Base-by-base conservation (phyloP, 2,329 filamentous ascomycete genomes). In the Ascochyta koolunga region DNA sequence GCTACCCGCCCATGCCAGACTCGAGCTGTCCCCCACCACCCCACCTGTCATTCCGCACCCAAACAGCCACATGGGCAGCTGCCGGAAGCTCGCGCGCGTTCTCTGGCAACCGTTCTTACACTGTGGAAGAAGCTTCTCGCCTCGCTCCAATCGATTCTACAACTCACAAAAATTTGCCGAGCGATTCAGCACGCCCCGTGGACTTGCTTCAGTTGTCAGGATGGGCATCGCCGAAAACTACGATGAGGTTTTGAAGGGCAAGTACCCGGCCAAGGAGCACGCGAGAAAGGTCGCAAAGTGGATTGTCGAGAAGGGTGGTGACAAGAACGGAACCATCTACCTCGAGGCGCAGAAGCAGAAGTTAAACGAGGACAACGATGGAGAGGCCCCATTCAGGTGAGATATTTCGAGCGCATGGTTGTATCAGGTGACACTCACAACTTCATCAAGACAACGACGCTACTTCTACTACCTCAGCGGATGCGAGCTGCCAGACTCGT, bases 381-480 rank as follows among this genome's bases (percentile, higher is more conserved):
- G 90, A 70, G 83, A 88, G 7, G 84, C 87, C 67, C 91, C 86
- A 21, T 97, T 96, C 75, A 84, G 91, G 86, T 92, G 81, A 24
- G 70, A 53, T 5, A 3, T 16, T 15, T 9, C 5, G 27, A 13
- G 11, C 31, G 3, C 19, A 22, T 41, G 16, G 13, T 16, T 24
- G 40, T 22, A 35, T 32, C 22, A 24, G 21, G 21, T 16, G 37
- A 42, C 16, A 29, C 32, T 53, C 8, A 42, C 40, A 19, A 16
- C 21, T 18, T 10, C 8, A 10, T n/a, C 63, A 37, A 92, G 91
- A 61, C 93, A 97, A 77, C 90, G 93, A 59, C 88, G 95, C 50
- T 90, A 87, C 75, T 99, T 99, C 79, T 97, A 90, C 84, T 99
- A 99, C 77, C 82, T 98, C 38, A 93, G 91, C 21, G 95, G 95